Evolutionary conservation across 2,329 filamentous ascomycete species (phyloP).

Genomic region (Talaromyces sp.): DNA sequence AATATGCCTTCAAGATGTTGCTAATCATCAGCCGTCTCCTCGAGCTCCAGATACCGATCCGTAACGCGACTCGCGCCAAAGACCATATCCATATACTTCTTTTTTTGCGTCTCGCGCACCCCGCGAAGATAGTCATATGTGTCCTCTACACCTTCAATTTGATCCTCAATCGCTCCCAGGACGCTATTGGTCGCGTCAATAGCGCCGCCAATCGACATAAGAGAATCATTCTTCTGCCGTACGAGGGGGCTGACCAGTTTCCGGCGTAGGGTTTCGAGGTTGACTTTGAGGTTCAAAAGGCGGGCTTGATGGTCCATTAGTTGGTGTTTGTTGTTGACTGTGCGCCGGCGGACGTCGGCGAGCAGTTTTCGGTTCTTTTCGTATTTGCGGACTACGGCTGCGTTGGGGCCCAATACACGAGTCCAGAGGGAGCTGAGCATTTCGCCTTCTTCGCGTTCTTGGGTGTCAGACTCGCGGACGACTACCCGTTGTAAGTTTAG

Average conservation of each 20-base stretch:
- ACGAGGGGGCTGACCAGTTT: conserved; percentile 84
- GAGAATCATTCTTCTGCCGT: conserved; percentile 57
- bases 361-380: conserved; percentile 83
- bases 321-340: conserved; percentile 80
- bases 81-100: conserved; percentile 74
- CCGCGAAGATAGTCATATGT: conserved; percentile 74
- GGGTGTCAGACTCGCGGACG: conserved; percentile 73
- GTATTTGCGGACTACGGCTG: conserved; percentile 76
- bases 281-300: conserved; percentile 77
- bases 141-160: conserved; percentile 76
- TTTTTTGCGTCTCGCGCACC: conserved; percentile 74
- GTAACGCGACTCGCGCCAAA: conserved; percentile 52
- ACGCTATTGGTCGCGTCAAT: conserved; percentile 39
- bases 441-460: conserved; percentile 77
- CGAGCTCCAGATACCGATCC: conserved; percentile 15
- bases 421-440: conserved; percentile 83
- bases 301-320: conserved; percentile 83
- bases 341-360: conserved; percentile 72
- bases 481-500: conserved; percentile 81
- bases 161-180: conserved; percentile 64
- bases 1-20: not conserved
- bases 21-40: conserved; percentile 7
- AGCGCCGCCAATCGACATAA: conserved; percentile 19
- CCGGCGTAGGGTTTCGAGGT: conserved; percentile 75
- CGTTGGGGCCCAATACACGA: conserved; percentile 72